These are phyloP conservation scores for Mortierella alpina DNA, from an alignment of 192 early-diverging fungal species.

Conservation along the genomic window DNA sequence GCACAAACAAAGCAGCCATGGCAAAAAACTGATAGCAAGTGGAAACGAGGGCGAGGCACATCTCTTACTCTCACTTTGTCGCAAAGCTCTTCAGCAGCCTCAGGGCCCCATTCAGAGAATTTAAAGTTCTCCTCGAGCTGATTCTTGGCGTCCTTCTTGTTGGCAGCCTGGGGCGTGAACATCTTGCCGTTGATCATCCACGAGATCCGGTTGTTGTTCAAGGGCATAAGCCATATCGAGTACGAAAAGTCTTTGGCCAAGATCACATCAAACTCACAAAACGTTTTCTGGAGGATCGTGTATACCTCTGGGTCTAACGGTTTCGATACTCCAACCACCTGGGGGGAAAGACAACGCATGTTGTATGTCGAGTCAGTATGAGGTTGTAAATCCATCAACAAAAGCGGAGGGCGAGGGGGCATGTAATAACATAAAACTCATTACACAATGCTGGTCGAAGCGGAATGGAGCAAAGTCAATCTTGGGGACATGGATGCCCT, in stretches of 20 bases:
- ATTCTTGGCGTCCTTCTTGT: not conserved
- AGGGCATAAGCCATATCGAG: not conserved
- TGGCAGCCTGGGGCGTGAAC: not conserved
- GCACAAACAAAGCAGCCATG: too few species aligned
- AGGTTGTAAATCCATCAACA: too few species aligned
- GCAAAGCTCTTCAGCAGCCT: conserved; percentile 6
- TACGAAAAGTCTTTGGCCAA: conserved; percentile 1
- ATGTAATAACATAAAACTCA: not conserved
- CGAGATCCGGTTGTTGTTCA: conserved; percentile 2
- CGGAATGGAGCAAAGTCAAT: conserved; percentile 11
- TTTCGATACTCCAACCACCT: conserved; percentile 6
- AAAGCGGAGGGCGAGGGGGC: not conserved
- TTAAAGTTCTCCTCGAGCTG: conserved; percentile 7
- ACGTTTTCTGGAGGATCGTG: not conserved
- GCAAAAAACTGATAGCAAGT: too few species aligned
- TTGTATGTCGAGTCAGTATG: too few species aligned
- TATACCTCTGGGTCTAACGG: conserved; percentile 1
- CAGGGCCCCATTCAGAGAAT: not conserved
- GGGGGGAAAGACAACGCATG: too few species aligned
- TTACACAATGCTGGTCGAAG: conserved; percentile 9
- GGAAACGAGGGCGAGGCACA: too few species aligned
- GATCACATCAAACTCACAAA: conserved; percentile 11
- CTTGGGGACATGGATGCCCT: not conserved
- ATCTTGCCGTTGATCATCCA: conserved; percentile 9
- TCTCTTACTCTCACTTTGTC: conserved; percentile 1